Base-by-base conservation (phyloP, 768 basidiomycete species). In the Tricholoma furcatifolium region DNA sequence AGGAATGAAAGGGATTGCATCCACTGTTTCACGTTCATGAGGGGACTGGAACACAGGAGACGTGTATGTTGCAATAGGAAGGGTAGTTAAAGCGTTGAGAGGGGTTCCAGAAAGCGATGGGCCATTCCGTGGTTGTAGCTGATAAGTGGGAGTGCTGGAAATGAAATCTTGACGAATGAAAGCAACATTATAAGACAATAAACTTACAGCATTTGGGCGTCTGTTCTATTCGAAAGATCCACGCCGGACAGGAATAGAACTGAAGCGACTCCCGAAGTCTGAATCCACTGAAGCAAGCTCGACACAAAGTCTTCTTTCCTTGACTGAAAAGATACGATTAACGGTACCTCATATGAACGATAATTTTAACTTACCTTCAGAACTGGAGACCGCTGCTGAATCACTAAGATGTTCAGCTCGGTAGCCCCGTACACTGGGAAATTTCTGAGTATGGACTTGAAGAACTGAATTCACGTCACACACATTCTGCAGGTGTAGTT, bases 331-430 rank as follows among this genome's bases (percentile, higher is more conserved):
- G 49, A 40, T 50, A 21, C 38, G 55, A 47, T 35, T 27, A 35
- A 27, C 44, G 18, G 17, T 20, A 31, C 12, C 11, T 12, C 17
- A 38, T 31, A 32, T 21, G 8, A 43, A 7, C 32, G 43, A 11
- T 41, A 50, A 58, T 8, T 20, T 39, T 9, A 35, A 21, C 73
- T 34, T 55, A 88, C 91, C 74, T 89, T 89, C 51, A 93, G 67
- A 2, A 82, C 81, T 14, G 91, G 91, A 17, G 91, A 91, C 52
- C 89, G 72, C 60, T 93, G 91, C 61, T 91, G 91, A 15, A 93
- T 65, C 43, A 90, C 73, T 34, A 81, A 72, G n/a, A 92, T 53
- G 41, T 77, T 66, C 45, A 68, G 58, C 4, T 71, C 74, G 30
- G 72, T 62, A 41, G 73, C 75, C 6, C 87, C 85, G 60, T 84